Percentiles rank a stretch among this genome's conserved stretches.
These are phyloP conservation scores for Hypoxylon sp. DNA, from an alignment of 2,329 filamentous ascomycete genomes.

Conservation along the genomic window DNA sequence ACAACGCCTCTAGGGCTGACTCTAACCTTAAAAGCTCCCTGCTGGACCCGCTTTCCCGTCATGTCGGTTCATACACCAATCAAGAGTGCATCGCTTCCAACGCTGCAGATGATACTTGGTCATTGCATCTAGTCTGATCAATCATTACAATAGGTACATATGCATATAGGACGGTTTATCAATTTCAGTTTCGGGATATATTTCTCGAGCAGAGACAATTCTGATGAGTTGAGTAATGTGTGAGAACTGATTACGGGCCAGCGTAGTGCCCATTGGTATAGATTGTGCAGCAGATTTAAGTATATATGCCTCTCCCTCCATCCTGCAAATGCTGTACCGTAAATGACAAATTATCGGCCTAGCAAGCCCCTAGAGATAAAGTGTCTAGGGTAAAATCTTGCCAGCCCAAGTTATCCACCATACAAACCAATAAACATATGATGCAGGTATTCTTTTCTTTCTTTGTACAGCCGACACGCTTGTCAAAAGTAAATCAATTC, in stretches of 20 bases:
- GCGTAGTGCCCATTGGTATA: slow-evolving; percentile 16
- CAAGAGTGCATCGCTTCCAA: too few relatives aligned
- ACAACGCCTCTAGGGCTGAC: slow-evolving; percentile 20
- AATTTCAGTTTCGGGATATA: too few relatives aligned
- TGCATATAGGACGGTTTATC: too few relatives aligned
- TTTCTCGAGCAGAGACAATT: too few relatives aligned
- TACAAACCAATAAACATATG: slow-evolving; percentile 28
- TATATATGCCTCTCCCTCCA: slow-evolving; percentile 34
- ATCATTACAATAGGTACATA: too few relatives aligned
- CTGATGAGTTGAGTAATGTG: too few relatives aligned
- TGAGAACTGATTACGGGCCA: slow-evolving; percentile 15
- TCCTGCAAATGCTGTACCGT: slow-evolving; percentile 24
- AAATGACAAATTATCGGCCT: slow-evolving; percentile 37
- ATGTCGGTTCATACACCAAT: slow-evolving; percentile 10
- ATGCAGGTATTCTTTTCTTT: slow-evolving; percentile 35
- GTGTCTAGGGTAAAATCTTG: slow-evolving; percentile 30
- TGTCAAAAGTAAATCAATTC: slow-evolving; percentile 14
- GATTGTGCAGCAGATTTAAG: slow-evolving; percentile 29
- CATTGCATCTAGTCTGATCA: too few relatives aligned
- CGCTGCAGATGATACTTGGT: too few relatives aligned
- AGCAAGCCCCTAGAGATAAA: slow-evolving; percentile 29
- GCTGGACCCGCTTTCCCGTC: slow-evolving; percentile 8
- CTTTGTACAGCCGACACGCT: slow-evolving; percentile 39
- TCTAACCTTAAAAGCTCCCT: slow-evolving; percentile 4
- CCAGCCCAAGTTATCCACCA: slow-evolving; percentile 28